Base-by-base conservation (phyloP, 148 eudicot genomes). In the Camellia japonica region DNA sequence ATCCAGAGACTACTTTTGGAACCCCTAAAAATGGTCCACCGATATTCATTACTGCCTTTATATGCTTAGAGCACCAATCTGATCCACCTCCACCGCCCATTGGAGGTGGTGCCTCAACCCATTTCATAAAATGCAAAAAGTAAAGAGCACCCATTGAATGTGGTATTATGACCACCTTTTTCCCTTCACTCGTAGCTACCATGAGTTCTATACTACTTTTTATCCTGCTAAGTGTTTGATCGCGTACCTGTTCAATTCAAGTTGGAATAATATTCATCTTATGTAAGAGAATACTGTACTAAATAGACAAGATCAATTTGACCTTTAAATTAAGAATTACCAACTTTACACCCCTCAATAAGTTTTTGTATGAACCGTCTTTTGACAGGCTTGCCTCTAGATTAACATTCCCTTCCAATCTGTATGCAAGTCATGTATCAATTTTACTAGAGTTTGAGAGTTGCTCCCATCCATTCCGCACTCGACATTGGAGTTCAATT, bases 81-180 rank as follows among this genome's bases (percentile, higher is more conserved):
- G 93, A 75, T 81, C 99, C 98, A 81, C 99, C 99, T 1, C 99
- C 99, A 72, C 99, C 98, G 42, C 99, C 99, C 93, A 96, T 88
- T 44, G 99, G 99, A 79, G 97, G 89, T 1, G 99, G 95, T 83
- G 97, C 95, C 88, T 96, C 99, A 20, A 96, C 98, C 99, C 99
- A 96, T 88, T 93, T 96, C 98, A 96, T 91, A 82, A 96, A 96
- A 86, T 96, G 99, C 85, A 96, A 83, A 81, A 96, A 96, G 87
- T 93, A 96, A 73, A 93, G 75, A 80, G 80, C 99, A 47, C 99
- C 99, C 99, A 96, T 96, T 0, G 99, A 96, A 88, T 96, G 99
- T 71, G 99, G 99, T 82, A 96, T 90, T 38, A 91, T 87, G 7
- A 96, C 97, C 38, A 91, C 99, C 84, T 93, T 96, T 56, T 85